Evolutionary conservation across 495 filamentous ascomycete genomes (phyloP).

Genomic region (Talaromyces proteolyticus): DNA sequence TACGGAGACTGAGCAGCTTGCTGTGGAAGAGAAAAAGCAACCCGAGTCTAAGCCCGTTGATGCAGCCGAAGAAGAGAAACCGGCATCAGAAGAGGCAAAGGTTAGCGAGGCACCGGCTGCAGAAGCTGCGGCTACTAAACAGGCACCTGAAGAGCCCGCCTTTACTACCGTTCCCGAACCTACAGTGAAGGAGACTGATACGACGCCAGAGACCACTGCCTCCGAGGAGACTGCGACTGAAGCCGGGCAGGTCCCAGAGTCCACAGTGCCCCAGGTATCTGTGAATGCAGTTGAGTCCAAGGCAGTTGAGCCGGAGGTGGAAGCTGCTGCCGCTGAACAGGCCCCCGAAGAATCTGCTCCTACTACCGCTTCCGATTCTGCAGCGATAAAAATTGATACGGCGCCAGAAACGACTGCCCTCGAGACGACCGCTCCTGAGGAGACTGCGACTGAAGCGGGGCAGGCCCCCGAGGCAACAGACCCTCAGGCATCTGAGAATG

Average conservation of each 20-base stretch:
- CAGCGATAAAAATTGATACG: not conserved
- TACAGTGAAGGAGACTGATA: not conserved
- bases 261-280: conserved; percentile 1
- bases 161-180: too few species aligned
- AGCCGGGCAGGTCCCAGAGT: conserved; percentile 2
- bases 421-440: not conserved
- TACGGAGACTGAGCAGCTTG: not conserved
- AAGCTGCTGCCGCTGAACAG: not conserved
- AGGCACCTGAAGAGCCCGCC: not conserved
- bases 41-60: not conserved
- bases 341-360: not conserved
- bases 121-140: not conserved
- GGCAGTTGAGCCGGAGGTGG: not conserved
- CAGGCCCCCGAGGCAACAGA: conserved; percentile 5
- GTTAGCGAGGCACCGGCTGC: too few species aligned
- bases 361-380: too few species aligned
- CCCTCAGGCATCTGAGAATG: conserved; percentile 3
- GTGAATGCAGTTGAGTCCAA: conserved; percentile 5
- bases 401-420: not conserved
- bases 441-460: not conserved
- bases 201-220: not conserved
- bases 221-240: conserved; percentile 1
- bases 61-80: conserved; percentile 4
- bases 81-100: not conserved
- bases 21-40: conserved; percentile 1